Evolutionary conservation across 345 rosid species (phyloP).

Genomic region (Chamaenerion angustifolium): DNA sequence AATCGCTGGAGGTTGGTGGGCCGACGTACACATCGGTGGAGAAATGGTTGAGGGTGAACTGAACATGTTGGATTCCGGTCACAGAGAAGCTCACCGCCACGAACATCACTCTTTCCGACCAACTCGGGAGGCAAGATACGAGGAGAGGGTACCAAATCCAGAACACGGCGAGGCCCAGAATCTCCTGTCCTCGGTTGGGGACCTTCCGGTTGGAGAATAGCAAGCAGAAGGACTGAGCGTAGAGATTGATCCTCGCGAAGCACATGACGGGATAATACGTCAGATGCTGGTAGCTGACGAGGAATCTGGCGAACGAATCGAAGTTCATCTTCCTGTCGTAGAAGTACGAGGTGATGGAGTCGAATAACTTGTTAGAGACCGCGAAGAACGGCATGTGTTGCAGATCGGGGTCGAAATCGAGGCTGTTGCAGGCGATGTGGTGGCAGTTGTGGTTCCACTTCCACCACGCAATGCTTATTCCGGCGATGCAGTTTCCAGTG

Average conservation of each 20-base stretch:
- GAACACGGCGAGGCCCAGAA: conserved; percentile 49
- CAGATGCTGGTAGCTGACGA: conserved; percentile 71
- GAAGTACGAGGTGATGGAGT: conserved; percentile 47
- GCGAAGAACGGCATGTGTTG: conserved; percentile 89
- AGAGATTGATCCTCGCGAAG: conserved; percentile 66
- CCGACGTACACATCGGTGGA: conserved; percentile 62
- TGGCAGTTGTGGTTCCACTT: conserved; percentile 98
- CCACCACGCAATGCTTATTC: conserved; percentile 81
- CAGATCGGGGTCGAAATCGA: conserved; percentile 84
- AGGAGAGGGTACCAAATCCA: conserved; percentile 94
- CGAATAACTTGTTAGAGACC: conserved; percentile 50
- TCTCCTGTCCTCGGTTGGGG: conserved; percentile 54
- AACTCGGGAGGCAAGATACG: conserved; percentile 57
- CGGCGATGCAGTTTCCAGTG: conserved; percentile 59
- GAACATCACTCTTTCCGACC: conserved; percentile 65
- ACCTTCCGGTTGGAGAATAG: conserved; percentile 46
- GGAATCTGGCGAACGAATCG: conserved; percentile 52
- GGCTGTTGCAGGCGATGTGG: conserved; percentile 78
- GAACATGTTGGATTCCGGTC: conserved; percentile 68
- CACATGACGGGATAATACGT: conserved; percentile 83
- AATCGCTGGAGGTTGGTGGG: conserved; percentile 63
- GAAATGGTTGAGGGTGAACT: conserved; percentile 81
- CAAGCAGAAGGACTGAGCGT: conserved; percentile 47
- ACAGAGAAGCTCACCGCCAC: conserved; percentile 51
- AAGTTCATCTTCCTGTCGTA: conserved; percentile 55